Evolutionary conservation across 208 protist species (phyloP).

Genomic region (Trypanosoma scelopori): DNA sequence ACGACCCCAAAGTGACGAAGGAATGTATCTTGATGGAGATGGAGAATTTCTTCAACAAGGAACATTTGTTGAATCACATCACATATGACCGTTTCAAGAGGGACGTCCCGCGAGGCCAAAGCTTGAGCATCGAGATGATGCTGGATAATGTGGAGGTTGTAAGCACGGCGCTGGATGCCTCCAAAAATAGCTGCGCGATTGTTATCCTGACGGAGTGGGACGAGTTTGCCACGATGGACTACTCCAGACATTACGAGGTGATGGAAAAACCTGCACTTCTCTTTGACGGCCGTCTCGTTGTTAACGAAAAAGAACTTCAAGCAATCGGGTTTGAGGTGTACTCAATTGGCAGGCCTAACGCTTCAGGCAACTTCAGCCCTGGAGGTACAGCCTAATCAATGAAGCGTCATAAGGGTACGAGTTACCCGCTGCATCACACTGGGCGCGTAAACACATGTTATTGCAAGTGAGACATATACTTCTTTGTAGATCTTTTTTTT

Average conservation of each 20-base stretch:
- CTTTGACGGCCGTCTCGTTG: conserved; percentile 94
- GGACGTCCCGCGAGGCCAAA: background rate
- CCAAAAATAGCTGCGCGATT: conserved; percentile 83
- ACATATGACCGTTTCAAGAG: conserved; percentile 1
- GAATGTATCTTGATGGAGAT: conserved; percentile 69
- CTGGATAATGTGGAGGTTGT: conserved; percentile 31
- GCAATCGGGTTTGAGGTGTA: conserved; percentile 92
- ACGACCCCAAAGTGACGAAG: conserved; percentile 94
- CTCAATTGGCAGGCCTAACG: no score
- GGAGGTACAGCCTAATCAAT: no score
- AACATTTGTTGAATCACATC: conserved; percentile 22
- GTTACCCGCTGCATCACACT: no score
- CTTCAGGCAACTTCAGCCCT: no score
- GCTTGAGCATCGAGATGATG: conserved; percentile 18
- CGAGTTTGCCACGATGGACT: conserved; percentile 93
- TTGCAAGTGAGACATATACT: no score
- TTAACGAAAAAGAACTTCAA: conserved; percentile 63
- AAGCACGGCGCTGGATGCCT: conserved; percentile 67
- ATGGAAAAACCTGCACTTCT: conserved; percentile 96
- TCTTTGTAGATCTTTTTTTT: no score
- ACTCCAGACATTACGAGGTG: conserved; percentile 69
- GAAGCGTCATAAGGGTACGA: no score
- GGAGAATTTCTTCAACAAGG: conserved; percentile 50
- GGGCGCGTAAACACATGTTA: no score
- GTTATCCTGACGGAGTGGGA: conserved; percentile 98